Evolutionary conservation across 331 rosid genomes (phyloP).

Genomic region (Malus hybrid): DNA sequence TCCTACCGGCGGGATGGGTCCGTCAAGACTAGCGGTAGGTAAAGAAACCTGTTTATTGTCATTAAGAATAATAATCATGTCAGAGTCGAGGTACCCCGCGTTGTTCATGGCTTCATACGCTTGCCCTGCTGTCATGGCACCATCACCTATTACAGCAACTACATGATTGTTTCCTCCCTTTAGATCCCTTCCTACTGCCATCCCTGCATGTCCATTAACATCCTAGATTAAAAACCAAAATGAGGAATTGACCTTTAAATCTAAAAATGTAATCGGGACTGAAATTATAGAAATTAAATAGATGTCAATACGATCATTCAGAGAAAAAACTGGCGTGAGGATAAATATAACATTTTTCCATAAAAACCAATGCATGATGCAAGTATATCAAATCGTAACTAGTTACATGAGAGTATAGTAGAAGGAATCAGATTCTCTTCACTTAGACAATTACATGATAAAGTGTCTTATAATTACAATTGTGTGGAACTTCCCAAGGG

Average conservation of each 20-base stretch:
- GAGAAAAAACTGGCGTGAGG: not conserved
- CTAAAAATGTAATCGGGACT: not conserved
- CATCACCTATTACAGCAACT: slow-evolving; percentile 72
- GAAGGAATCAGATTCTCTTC: not conserved
- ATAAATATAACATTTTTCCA: not conserved
- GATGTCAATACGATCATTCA: not conserved
- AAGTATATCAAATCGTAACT: not conserved
- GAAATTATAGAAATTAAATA: not conserved
- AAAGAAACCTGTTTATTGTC: slow-evolving; percentile 88
- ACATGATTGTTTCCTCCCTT: slow-evolving; percentile 61
- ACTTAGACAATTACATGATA: not conserved
- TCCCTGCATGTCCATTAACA: slow-evolving; percentile 44
- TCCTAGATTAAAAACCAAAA: slow-evolving; percentile 2
- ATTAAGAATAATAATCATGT: slow-evolving; percentile 76
- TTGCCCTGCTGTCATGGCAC: slow-evolving; percentile 97
- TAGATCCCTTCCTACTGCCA: slow-evolving; percentile 91
- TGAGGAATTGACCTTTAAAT: not conserved
- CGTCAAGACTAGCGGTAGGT: slow-evolving; percentile 84
- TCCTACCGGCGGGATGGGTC: slow-evolving; percentile 82
- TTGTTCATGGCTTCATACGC: slow-evolving; percentile 99
- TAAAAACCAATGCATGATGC: not conserved
- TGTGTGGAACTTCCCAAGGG: too few species aligned
- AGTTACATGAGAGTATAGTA: not conserved
- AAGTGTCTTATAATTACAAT: too few species aligned
- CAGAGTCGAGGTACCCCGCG: slow-evolving; percentile 84